Conservation (phyloP, 441 rosid species). For the Pelargonium australe region DNA sequence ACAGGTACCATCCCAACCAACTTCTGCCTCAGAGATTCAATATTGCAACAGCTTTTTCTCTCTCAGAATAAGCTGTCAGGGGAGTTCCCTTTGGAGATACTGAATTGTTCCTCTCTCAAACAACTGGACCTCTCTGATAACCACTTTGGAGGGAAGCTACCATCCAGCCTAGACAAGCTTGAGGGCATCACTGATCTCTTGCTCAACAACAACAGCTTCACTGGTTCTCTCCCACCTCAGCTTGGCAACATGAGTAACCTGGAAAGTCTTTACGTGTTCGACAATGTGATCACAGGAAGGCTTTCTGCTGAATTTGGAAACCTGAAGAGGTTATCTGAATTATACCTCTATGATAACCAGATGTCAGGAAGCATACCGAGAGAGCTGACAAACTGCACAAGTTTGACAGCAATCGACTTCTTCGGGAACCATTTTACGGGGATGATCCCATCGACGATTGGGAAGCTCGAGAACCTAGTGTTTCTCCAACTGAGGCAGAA, state of each 20-base stretch:
- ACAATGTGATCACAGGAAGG: constrained; percentile 55
- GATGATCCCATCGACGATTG: constrained; percentile 60
- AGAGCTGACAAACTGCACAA: constrained; percentile 72
- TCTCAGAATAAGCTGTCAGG: constrained; percentile 56
- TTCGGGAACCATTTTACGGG: constrained; percentile 71
- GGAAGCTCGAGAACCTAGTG: constrained; percentile 56
- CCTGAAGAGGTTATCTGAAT: constrained; percentile 38
- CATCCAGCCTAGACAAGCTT: constrained; percentile 45
- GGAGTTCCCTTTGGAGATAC: constrained; percentile 50
- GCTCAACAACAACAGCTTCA: constrained; percentile 64
- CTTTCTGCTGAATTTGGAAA: constrained; percentile 63
- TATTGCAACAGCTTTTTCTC: constrained; percentile 44
- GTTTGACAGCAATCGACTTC: constrained; percentile 55
- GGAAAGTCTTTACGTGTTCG: constrained; percentile 48
- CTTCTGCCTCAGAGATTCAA: constrained; percentile 50
- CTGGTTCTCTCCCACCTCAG: constrained; percentile 53
- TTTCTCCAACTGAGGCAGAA: constrained; percentile 83
- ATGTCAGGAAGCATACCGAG: constrained; percentile 70
- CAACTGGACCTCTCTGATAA: constrained; percentile 64
- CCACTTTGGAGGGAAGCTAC: constrained; percentile 48
- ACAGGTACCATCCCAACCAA: constrained; percentile 50
- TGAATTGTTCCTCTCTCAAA: constrained; percentile 50
- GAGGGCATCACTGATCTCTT: constrained; percentile 47
- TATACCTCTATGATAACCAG: constrained; percentile 70
- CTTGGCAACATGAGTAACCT: constrained; percentile 64